Evolutionary conservation across 2,329 filamentous ascomycete species (phyloP).

Genomic region (Aspergillus udagawae): DNA sequence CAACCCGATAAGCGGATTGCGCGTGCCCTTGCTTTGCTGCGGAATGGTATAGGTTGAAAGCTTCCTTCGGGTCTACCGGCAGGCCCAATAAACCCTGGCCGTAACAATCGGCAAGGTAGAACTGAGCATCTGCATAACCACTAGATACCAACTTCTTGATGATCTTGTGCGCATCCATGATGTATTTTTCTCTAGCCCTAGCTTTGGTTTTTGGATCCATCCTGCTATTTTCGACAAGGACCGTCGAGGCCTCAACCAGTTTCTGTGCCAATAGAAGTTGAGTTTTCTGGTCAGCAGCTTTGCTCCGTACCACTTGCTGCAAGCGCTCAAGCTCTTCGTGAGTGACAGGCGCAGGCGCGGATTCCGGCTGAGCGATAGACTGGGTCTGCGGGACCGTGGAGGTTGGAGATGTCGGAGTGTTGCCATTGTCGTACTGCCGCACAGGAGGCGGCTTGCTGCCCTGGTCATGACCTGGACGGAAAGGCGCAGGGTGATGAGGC

Average conservation of each 20-base stretch:
- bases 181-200: constrained; percentile 73
- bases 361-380: constrained; percentile 9
- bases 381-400: constrained; percentile 27
- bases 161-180: constrained; percentile 82
- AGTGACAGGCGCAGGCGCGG: constrained; percentile 59
- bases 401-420: constrained; percentile 30
- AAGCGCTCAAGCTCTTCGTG: constrained; percentile 72
- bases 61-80: constrained; percentile 82
- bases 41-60: constrained; percentile 88
- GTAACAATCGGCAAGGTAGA: constrained; percentile 85
- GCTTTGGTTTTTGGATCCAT: constrained; percentile 61
- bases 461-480: constrained; percentile 49
- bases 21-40: constrained; percentile 86
- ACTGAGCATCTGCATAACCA: constrained; percentile 83
- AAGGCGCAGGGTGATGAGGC: constrained; percentile 53
- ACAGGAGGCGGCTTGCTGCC: constrained; percentile 48
- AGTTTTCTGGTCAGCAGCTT: constrained; percentile 67
- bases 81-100: constrained; percentile 76
- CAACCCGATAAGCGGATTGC: constrained; percentile 85
- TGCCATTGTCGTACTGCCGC: constrained; percentile 45
- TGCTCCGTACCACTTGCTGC: constrained; percentile 63
- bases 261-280: constrained; percentile 75
- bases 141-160: constrained; percentile 77
- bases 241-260: constrained; percentile 76
- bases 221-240: constrained; percentile 70